Conservation (phyloP, 208 protist genomes). For the Crithidia brevicula region DNA sequence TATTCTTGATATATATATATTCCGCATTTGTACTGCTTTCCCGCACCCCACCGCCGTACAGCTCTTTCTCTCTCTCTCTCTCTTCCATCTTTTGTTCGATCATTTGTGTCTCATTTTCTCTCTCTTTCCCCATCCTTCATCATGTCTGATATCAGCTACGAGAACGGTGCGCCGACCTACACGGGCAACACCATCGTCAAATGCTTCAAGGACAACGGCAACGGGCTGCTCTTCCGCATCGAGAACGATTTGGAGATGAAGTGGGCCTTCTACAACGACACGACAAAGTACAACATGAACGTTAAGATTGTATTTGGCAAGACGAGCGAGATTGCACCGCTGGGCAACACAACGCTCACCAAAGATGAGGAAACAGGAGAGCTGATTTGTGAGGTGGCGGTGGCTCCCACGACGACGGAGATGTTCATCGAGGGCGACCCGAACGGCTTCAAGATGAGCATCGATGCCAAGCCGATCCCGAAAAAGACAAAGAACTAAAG, state of each 20-base stretch:
- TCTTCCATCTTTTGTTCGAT: no score
- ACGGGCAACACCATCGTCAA: constrained; percentile 58
- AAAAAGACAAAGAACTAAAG: no score
- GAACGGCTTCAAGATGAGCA: constrained; percentile 86
- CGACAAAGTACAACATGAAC: constrained; percentile 74
- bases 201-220: constrained; percentile 85
- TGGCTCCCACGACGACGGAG: constrained; percentile 62
- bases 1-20: no score
- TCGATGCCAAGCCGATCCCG: constrained; percentile 69
- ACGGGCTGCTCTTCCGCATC: constrained; percentile 85
- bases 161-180: constrained; percentile 70
- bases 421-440: constrained; percentile 80
- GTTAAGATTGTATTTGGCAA: constrained; percentile 78
- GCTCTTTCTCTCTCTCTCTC: no score
- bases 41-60: no score
- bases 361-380: constrained; percentile 53
- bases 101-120: not conserved
- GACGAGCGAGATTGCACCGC: constrained; percentile 60
- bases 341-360: constrained; percentile 64
- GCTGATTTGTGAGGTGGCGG: constrained; percentile 62
- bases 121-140: not conserved
- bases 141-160: constrained; percentile 63
- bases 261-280: constrained; percentile 90
- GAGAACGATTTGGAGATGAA: constrained; percentile 73
- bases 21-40: no score